Evolutionary conservation across 139 green algal genomes (phyloP), one percentile per base, ranked within the genome.

Genomic region (Closterium sp.): DNA sequence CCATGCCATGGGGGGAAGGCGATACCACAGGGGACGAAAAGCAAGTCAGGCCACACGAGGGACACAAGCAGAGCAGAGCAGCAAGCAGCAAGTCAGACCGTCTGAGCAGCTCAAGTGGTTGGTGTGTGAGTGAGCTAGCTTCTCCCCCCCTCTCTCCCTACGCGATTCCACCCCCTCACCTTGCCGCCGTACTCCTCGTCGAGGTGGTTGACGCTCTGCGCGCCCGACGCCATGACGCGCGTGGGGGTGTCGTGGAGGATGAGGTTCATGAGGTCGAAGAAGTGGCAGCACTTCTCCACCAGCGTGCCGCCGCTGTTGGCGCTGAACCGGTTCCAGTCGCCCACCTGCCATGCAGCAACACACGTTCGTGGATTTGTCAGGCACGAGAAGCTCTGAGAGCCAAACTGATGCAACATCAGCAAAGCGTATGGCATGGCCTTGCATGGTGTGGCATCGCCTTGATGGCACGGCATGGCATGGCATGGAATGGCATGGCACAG

Each of bases 231-330:
- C 33, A 93, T 90, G 25, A 93, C 90, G 30, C 90, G 69, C 23
- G 85, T 25, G 33, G 90, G 90, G 4, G 16, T 84, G 28, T 66
- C 34, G 30, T 36, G 21, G 21, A 38, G 33, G 84, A 90, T 90
- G 34, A 93, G 90, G 36, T 66, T 91, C 90, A 93, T 93, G 33
- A 93, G 85, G 90, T 93, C 90, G 84, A 93, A 93, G 85, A 93
- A 93, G 87, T 93, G 90, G 90, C 90, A 93, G 36, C 90, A 93
- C 34, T 93, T 93, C 35, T 93, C 90, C 30, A 93, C 90, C 66
- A 93, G 85, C 28, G 90, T 93, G 76, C 90, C 90, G 5, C 90
- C 90, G 6, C 81, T 93, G 87, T 93, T 93, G 25, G 10, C 9
- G 35, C 43, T 90, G 87, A 93, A 93, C 19, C 90, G 84, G 35